Evolutionary conservation across 1,139 yeast genomes (phyloP), one percentile per base, ranked within the genome.

Genomic region (Lodderomyces orthopsilosis): DNA sequence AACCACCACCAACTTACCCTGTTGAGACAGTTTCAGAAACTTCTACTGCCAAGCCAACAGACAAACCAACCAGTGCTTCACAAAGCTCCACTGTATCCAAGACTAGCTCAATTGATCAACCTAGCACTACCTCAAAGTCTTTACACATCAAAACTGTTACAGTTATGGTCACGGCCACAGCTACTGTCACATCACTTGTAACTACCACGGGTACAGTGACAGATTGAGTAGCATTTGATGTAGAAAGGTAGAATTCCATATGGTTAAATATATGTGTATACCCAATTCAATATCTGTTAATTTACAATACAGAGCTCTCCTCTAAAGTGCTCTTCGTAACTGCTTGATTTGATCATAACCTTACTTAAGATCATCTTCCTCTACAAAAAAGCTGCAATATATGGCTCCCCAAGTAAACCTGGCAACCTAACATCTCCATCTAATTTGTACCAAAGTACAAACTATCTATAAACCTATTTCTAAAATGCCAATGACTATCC

Each of bases 361-460:
- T n/a, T n/a, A n/a, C n/a, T n/a, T n/a, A n/a, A n/a, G n/a, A n/a
- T n/a, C n/a, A n/a, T n/a, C n/a, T n/a, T n/a, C n/a, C n/a, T n/a
- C n/a, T n/a, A n/a, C n/a, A n/a, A n/a, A n/a, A n/a, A n/a, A n/a
- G n/a, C n/a, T n/a, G n/a, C n/a, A n/a, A n/a, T n/a, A n/a, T n/a
- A n/a, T n/a, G n/a, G n/a, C n/a, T 17, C 18, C n/a, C 19, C 34
- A 30, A 30, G 15, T 19, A 15, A 7, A 15, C 5, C 4, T 34
- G 37, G n/a, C n/a, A n/a, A n/a, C n/a, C n/a, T n/a, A n/a, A n/a
- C n/a, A 6, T 13, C 10, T 6, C 9, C 10, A 6, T 23, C 22
- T 53, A 71, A 23, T 62, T 74, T 3, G 93, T 82, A 4, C 97
- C 97, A 62, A 85, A 91, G 60, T 91, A 91, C 48, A 77, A 70